Conservation (phyloP, 768 basidiomycete species). For the Lepiota brunneoincarnata region DNA sequence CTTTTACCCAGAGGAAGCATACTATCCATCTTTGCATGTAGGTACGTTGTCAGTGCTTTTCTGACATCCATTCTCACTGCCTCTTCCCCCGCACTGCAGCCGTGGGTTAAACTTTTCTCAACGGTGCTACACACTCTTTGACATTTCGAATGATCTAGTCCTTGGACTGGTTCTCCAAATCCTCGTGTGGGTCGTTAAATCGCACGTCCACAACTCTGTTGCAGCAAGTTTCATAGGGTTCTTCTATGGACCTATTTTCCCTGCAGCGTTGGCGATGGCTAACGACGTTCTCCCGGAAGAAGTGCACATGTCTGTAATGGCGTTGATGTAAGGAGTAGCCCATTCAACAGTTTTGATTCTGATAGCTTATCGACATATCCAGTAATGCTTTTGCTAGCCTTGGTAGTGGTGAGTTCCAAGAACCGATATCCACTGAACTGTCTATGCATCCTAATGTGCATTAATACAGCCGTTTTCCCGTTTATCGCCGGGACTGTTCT, state of each 20-base stretch:
- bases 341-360: not conserved
- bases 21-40: conserved; percentile 40
- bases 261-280: conserved; percentile 39
- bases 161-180: conserved; percentile 45
- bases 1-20: conserved; percentile 42
- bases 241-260: conserved; percentile 50
- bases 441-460: not conserved
- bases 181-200: conserved; percentile 46
- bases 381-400: conserved; percentile 14
- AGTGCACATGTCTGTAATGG: conserved; percentile 51
- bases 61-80: not conserved
- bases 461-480: conserved; percentile 42
- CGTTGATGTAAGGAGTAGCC: conserved; percentile 41
- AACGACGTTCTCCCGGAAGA: conserved; percentile 47
- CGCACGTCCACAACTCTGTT: conserved; percentile 44
- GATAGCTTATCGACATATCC: not conserved
- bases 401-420: conserved; percentile 12
- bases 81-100: too few relatives aligned
- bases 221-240: conserved; percentile 44
- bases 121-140: not conserved
- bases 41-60: conserved; percentile 18
- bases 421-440: not conserved
- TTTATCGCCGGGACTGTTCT: conserved; percentile 45
- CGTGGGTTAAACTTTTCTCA: not conserved
- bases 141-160: conserved; percentile 21